phyloP scores from a whole-genome alignment of 371 early-diverging fungal genomes.

The Chytridiales sp. region DNA sequence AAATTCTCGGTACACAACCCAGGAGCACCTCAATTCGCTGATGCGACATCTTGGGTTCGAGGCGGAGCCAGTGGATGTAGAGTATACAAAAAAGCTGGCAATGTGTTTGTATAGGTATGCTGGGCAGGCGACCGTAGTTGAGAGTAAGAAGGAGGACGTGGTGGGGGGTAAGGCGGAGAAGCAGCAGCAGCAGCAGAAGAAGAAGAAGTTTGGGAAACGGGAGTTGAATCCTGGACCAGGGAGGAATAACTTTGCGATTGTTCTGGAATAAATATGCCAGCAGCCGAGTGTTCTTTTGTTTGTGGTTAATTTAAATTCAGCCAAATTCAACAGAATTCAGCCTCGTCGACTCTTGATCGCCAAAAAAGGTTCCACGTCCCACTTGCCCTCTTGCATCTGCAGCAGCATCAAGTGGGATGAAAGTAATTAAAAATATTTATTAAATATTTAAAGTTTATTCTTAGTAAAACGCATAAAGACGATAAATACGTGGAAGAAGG shows the following conservation, averaged over 20 bases:
- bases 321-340: no score
- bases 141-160: slow-evolving; percentile 5
- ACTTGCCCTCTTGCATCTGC: no score
- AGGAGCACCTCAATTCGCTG: slow-evolving; percentile 64
- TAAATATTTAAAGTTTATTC: no score
- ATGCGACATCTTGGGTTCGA: slow-evolving; percentile 63
- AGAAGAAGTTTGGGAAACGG: slow-evolving; percentile 42
- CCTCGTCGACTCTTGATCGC: no score
- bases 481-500: no score
- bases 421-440: no score
- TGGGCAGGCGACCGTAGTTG: background rate
- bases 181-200: slow-evolving; percentile 2
- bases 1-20: slow-evolving; percentile 84
- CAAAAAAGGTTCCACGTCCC: no score
- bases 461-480: no score
- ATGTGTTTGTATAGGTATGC: slow-evolving; percentile 66
- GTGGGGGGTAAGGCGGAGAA: slow-evolving; percentile 1
- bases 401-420: no score
- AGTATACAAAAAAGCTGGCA: slow-evolving; percentile 72
- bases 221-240: slow-evolving; percentile 55
- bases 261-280: no score
- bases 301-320: no score
- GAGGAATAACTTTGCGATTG: slow-evolving; percentile 71
- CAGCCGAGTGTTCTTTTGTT: no score
- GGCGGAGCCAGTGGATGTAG: slow-evolving; percentile 58